Conservation (phyloP, 148 eudicot species). For the Fagopyrum esculentum region DNA sequence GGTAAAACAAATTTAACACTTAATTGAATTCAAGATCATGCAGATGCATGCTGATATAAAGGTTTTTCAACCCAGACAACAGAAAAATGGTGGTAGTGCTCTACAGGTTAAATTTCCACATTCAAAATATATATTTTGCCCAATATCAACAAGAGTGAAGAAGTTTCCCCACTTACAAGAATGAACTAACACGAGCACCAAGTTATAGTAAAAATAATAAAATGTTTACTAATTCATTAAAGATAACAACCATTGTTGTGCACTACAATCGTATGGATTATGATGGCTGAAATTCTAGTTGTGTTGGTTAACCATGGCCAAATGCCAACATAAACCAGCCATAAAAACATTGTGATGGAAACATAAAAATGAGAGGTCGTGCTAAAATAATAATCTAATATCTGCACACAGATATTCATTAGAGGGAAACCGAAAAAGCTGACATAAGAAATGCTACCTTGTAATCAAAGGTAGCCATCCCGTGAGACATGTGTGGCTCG, state of each 20-base stretch:
- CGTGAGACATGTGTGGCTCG: slow-evolving; percentile 95
- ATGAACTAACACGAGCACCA: background rate
- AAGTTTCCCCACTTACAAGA: background rate
- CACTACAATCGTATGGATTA: background rate
- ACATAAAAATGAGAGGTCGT: background rate
- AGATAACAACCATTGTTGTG: background rate
- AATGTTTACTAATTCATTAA: background rate
- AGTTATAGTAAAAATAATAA: background rate
- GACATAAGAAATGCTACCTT: slow-evolving; percentile 40
- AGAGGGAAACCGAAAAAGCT: background rate
- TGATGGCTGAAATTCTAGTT: background rate
- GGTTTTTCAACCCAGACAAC: background rate
- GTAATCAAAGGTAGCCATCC: slow-evolving; percentile 74
- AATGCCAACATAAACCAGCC: background rate
- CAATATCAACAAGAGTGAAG: background rate
- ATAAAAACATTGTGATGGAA: background rate
- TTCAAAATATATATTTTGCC: background rate
- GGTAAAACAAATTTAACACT: background rate
- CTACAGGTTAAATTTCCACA: background rate
- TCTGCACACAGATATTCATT: background rate
- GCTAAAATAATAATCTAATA: background rate
- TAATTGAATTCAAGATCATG: background rate
- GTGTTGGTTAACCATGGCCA: background rate
- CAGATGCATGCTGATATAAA: background rate
- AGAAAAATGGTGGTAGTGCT: background rate